Evolutionary conservation across 306 rosid genomes (phyloP).

Genomic region (Ammopiptanthus mongolicus): DNA sequence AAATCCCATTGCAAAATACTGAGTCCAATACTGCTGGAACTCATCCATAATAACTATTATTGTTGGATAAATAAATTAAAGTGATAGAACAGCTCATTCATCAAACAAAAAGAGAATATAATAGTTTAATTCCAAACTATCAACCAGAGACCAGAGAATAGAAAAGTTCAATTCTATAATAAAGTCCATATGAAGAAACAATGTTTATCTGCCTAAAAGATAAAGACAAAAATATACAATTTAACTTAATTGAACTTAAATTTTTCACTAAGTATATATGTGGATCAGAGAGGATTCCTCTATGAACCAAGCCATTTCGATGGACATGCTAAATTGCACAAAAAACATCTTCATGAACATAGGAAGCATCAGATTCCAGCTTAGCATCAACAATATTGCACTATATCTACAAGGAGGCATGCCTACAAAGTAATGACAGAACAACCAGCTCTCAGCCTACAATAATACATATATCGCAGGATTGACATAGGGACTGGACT

Average conservation of each 20-base stretch:
- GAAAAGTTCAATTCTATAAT: slow-evolving; percentile 1
- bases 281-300: slow-evolving; percentile 74
- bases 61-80: too few species aligned
- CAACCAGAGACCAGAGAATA: slow-evolving; percentile 8
- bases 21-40: background rate
- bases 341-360: slow-evolving; percentile 84
- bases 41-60: too few species aligned
- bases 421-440: slow-evolving; percentile 56
- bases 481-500: too few species aligned
- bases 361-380: slow-evolving; percentile 86
- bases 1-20: background rate
- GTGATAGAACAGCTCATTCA: too few species aligned
- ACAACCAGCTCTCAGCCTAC: slow-evolving; percentile 17
- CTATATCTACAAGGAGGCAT: slow-evolving; percentile 94
- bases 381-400: slow-evolving; percentile 91
- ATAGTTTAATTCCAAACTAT: background rate
- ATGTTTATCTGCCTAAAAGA: background rate
- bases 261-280: slow-evolving; percentile 71
- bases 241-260: slow-evolving; percentile 44
- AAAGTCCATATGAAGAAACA: slow-evolving; percentile 13
- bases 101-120: too few species aligned
- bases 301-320: slow-evolving; percentile 80
- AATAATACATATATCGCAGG: too few species aligned
- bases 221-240: background rate
- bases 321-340: slow-evolving; percentile 91